Base-by-base conservation (phyloP, 345 rosid species). In the Excoecaria cochinchinensis region DNA sequence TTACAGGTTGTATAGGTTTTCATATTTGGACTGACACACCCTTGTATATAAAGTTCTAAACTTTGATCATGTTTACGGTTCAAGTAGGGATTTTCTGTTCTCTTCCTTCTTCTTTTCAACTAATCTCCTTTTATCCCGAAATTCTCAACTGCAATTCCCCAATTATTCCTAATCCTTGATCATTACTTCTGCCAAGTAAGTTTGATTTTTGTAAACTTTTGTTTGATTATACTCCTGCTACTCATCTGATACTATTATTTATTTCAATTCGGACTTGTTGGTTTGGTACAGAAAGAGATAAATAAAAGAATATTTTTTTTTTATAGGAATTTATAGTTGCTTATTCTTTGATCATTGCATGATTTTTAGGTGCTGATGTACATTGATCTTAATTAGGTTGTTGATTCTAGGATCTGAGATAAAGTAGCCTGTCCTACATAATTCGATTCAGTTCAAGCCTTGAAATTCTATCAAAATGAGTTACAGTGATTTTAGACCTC, bases 401-500 rank as follows among this genome's bases (percentile, higher is more conserved):
- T 60, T 72, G 36, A 39, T 24, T 73, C 47, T 0, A 0, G n/a
- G 2, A 6, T 15, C 31, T 6, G 42, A 31, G 17, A 61, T 61
- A 13, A 15, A 36, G 19, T 62, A 7, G 44, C 24, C n/a, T 22
- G 40, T 64, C 22, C 21, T 65, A 0, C 31, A 47, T 36, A 42
- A 52, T 3, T 44, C 31, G 61, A 42, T 48, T 64, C 39, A 48
- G 44, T 31, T 44, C 59, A 53, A 61, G 40, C 21, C 67, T 51
- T 59, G 40, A 57, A 74, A 39, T 72, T 68, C n/a, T 46, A 60
- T 39, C 65, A 74, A 69, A 57, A 91, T 89, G 84, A 89, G 87
- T 84, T 89, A 85, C 83, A 65, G 89, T 52, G 91, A 91, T 52
- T 83, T 88, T 42, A 81, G 76, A 67, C 73, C 88, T 61, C 67